A percentile compares a stretch with the other conserved stretches of the same genome.
Conservation (phyloP, 75 land plant species). For the Pinus taeda region DNA sequence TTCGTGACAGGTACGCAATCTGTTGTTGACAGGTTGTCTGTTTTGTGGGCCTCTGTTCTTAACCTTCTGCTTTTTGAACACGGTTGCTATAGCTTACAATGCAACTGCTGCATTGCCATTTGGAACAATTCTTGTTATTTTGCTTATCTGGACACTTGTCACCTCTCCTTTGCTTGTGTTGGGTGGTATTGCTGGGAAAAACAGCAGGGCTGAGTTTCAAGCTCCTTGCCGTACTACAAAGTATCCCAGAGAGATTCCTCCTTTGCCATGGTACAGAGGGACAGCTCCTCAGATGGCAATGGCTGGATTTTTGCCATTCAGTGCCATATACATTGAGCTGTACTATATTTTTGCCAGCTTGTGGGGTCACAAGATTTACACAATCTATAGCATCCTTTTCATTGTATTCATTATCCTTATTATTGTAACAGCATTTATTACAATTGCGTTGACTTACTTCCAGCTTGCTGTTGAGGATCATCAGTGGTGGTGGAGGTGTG, state of each 20-base stretch:
- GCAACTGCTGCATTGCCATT: slow-evolving; percentile 77
- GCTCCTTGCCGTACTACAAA: slow-evolving; percentile 78
- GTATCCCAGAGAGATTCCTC: slow-evolving; percentile 68
- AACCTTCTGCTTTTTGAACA: slow-evolving; percentile 65
- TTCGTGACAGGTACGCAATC: slow-evolving; percentile 41
- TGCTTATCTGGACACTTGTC: slow-evolving; percentile 67
- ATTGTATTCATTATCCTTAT: slow-evolving; percentile 74
- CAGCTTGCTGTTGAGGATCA: slow-evolving; percentile 46
- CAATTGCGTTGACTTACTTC: slow-evolving; percentile 77
- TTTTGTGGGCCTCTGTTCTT: slow-evolving; percentile 77
- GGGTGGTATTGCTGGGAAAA: slow-evolving; percentile 82
- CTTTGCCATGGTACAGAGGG: slow-evolving; percentile 62
- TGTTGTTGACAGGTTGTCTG: slow-evolving; percentile 51
- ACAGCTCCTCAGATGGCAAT: slow-evolving; percentile 73
- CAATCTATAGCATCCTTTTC: slow-evolving; percentile 70
- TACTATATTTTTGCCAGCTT: slow-evolving; percentile 80
- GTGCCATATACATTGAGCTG: slow-evolving; percentile 78
- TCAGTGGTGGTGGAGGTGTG: too few species aligned
- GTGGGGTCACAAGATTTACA: slow-evolving; percentile 79
- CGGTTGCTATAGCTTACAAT: slow-evolving; percentile 61
- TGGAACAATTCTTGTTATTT: slow-evolving; percentile 66
- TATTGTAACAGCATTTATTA: slow-evolving; percentile 76
- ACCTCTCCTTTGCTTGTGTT: slow-evolving; percentile 65
- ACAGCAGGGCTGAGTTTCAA: slow-evolving; percentile 61
- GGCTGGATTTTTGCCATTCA: slow-evolving; percentile 77